phyloP scores from a whole-genome alignment of 129 eudicot genomes.

The Arctium minus region DNA sequence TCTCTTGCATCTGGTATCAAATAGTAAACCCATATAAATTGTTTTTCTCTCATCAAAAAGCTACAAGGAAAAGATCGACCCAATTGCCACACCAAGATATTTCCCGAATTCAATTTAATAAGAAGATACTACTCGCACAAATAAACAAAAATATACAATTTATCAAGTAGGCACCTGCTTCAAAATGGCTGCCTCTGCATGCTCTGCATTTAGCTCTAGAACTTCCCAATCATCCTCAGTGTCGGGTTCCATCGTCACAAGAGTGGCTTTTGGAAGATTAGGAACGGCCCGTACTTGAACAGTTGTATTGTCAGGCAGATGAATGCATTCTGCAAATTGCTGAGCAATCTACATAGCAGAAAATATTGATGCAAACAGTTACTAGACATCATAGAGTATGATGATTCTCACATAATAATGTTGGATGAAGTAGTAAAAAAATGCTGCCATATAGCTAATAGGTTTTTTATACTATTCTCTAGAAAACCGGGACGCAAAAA shows the following conservation, averaged over 20 bases:
- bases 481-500: neutral
- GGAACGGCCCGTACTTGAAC: constrained; percentile 70
- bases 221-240: constrained; percentile 99
- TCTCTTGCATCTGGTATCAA: neutral
- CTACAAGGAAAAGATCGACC: neutral
- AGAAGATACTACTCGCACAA: neutral
- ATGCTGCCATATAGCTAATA: neutral
- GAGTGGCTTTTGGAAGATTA: constrained; percentile 71
- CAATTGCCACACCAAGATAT: neutral
- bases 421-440: neutral
- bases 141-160: neutral
- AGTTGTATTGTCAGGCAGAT: constrained; percentile 48
- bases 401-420: neutral
- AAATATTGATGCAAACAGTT: neutral
- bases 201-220: constrained; percentile 84
- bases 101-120: neutral
- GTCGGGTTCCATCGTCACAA: constrained; percentile 77
- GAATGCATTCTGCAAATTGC: constrained; percentile 84
- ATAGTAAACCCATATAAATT: neutral
- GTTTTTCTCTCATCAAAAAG: neutral
- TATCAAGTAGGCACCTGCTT: constrained; percentile 55
- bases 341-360: constrained; percentile 61
- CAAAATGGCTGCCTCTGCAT: constrained; percentile 75
- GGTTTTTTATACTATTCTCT: neutral
- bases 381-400: neutral